Evolutionary conservation across 371 early-diverging fungal genomes (phyloP).

Genomic region (Saksenaea oblongispora): DNA sequence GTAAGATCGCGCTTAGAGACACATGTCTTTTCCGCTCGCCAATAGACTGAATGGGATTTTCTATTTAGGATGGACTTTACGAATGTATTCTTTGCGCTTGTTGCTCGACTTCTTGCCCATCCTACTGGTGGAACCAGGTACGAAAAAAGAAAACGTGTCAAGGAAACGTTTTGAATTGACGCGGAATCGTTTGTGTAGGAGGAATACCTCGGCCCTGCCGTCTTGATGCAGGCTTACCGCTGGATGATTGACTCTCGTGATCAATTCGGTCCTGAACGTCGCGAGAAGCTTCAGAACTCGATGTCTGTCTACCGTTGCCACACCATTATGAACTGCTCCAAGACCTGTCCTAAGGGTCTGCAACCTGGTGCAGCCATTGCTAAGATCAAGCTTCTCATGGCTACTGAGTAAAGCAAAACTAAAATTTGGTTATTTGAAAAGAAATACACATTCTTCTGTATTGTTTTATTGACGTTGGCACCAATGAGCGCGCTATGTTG

Average conservation of each 20-base stretch:
- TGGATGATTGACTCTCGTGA: conserved; percentile 98
- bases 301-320: conserved; percentile 98
- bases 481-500: background rate
- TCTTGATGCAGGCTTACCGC: conserved; percentile 96
- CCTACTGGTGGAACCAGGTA: conserved; percentile 95
- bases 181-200: conserved; percentile 31
- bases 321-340: conserved; percentile 98
- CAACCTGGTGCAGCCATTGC: conserved; percentile 96
- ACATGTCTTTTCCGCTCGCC: no score
- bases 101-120: conserved; percentile 96
- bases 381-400: conserved; percentile 93
- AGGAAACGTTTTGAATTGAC: background rate
- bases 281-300: conserved; percentile 89
- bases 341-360: conserved; percentile 97
- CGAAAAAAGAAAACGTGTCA: background rate
- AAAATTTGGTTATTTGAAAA: background rate
- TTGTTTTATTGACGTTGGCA: background rate
- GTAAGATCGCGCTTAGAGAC: no score
- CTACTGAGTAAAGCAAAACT: conserved; percentile 62
- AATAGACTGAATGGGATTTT: background rate
- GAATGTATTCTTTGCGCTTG: conserved; percentile 98
- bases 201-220: conserved; percentile 94
- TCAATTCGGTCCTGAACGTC: conserved; percentile 87
- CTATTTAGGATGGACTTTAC: conserved; percentile 84
- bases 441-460: background rate